Evolutionary conservation across 495 filamentous ascomycete genomes (phyloP).

Genomic region (Penicillium coffeae): DNA sequence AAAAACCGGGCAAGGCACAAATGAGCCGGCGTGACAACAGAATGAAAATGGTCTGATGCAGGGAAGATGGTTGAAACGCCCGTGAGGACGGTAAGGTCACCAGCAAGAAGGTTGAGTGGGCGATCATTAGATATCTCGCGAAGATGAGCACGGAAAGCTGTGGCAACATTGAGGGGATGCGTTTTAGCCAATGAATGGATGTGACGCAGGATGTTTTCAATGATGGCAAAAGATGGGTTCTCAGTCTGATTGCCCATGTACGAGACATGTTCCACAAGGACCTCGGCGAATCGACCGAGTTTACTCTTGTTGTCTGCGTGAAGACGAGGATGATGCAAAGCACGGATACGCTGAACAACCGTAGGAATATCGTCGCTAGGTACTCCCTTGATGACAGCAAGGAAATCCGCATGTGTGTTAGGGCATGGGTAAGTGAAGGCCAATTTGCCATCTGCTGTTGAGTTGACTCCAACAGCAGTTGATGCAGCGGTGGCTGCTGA

Average conservation of each 20-base stretch:
- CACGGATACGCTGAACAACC: constrained; percentile 83
- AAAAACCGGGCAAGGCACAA: constrained; percentile 76
- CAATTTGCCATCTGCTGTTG: constrained; percentile 48
- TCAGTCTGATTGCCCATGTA: constrained; percentile 55
- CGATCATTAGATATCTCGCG: constrained; percentile 57
- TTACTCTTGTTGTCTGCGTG: constrained; percentile 77
- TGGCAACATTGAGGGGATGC: constrained; percentile 71
- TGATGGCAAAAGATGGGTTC: constrained; percentile 51
- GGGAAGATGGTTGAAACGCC: constrained; percentile 83
- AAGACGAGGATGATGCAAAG: constrained; percentile 85
- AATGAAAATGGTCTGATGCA: constrained; percentile 94
- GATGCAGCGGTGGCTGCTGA: constrained; percentile 17
- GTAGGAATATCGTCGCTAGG: constrained; percentile 62
- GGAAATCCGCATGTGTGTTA: constrained; percentile 65
- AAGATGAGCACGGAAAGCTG: constrained; percentile 70
- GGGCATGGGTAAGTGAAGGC: constrained; percentile 86
- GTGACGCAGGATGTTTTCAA: constrained; percentile 71
- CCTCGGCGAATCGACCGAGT: constrained; percentile 66
- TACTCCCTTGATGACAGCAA: constrained; percentile 58
- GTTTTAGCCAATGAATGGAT: constrained; percentile 83
- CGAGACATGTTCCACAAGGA: constrained; percentile 74
- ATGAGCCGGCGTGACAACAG: constrained; percentile 84
- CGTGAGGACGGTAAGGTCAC: constrained; percentile 77
- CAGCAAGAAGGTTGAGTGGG: constrained; percentile 58
- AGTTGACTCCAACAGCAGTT: constrained; percentile 23